A percentile compares a stretch with the other conserved stretches of the same genome.
phyloP scores from a whole-genome alignment of 2,329 filamentous ascomycete species.

The Neopestalotiopsis clavispora region DNA sequence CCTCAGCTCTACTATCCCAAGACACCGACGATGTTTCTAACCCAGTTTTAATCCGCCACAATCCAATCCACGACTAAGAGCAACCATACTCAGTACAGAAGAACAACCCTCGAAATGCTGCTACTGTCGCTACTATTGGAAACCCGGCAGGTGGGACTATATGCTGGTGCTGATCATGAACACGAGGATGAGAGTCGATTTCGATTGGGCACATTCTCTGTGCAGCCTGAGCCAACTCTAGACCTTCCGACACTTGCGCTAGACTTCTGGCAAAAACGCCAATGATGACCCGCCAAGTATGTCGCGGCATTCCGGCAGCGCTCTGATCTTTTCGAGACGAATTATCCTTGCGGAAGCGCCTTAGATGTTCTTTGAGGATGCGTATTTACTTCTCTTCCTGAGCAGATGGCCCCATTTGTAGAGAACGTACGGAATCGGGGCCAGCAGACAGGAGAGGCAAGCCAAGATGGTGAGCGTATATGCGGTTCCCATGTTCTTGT shows the following conservation, averaged over 20 bases:
- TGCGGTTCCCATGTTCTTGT: constrained; percentile 37
- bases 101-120: no score
- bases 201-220: not conserved
- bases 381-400: constrained; percentile 21
- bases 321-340: not conserved
- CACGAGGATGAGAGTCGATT: not conserved
- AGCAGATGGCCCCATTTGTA: constrained; percentile 24
- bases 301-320: not conserved
- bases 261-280: not conserved
- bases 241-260: not conserved
- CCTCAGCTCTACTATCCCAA: not conserved
- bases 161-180: no score
- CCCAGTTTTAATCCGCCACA: not conserved
- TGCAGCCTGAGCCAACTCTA: not conserved
- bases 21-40: not conserved
- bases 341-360: not conserved
- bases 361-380: constrained; percentile 19
- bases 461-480: constrained; percentile 39
- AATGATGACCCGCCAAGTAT: not conserved
- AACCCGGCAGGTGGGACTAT: no score
- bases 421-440: constrained; percentile 34
- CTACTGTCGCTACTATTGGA: no score
- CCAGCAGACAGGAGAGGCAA: constrained; percentile 33
- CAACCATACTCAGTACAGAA: no score
- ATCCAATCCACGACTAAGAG: no score